Base-by-base conservation (phyloP, 2,329 filamentous ascomycete species). In the Ophiostoma sp. region DNA sequence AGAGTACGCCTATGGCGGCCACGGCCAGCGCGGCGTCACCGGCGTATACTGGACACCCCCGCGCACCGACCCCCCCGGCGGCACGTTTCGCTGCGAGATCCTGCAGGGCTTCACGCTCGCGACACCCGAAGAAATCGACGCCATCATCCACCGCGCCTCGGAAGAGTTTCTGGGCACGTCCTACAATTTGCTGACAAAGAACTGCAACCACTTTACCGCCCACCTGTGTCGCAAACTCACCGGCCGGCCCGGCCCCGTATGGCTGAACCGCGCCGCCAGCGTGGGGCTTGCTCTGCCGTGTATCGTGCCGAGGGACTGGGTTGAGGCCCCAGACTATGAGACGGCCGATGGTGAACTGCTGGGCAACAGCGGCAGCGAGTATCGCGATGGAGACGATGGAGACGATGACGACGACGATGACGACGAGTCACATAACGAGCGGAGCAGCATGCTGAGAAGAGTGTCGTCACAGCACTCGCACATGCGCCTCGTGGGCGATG, bases 181-280 rank as follows among this genome's bases (percentile, higher is more conserved):
- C 17, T 95, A 96, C 79, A 94, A 95, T 76, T 85, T 96, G 17
- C 83, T 96, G 64, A 93, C 89, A 27, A 88, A 88, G 75, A 96
- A 96, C 79, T 96, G 92, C 84, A 96, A 96, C 78, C 92, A 96
- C 78, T 96, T 96, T 78, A 94, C 92, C 1, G 88, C 87, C 27
- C 87, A 90, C 75, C 84, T 96, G 23, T 93, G 90, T 79, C 83
- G 89, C 77, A 86, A 86, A 74, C 83, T 96, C 69, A 94, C 91
- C 1, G 87, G 89, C 6, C 85, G 86, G 65, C 81, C 87, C 0
- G 90, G 90, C 0, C 92, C 92, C 0, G 80, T 79, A 23, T 96
- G 92, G 90, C 81, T 96, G 69, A 96, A 96, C 76, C 86, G 92
- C 70, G 92, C 92, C 1, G 92, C 92, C n/a, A 90, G 86, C 74